Conservation (phyloP, 202 grass and related monocot genomes). For the Digitaria exilis region DNA sequence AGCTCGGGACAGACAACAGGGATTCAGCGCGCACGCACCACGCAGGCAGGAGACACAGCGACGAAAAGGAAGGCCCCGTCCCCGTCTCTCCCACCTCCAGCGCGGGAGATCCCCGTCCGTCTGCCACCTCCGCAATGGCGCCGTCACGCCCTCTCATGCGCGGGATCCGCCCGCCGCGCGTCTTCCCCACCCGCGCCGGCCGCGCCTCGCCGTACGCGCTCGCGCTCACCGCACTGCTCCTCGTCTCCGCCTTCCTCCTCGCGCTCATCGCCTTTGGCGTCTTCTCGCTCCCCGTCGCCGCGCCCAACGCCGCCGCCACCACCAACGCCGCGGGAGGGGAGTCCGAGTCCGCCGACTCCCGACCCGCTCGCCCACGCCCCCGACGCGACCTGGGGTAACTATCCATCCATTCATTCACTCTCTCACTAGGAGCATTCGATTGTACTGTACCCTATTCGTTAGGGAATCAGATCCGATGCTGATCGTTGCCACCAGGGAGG, state of each 20-base stretch:
- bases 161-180: conserved; percentile 56
- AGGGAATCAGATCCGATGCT: conserved; percentile 14
- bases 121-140: conserved; percentile 46
- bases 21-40: no score
- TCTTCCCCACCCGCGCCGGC: conserved; percentile 46
- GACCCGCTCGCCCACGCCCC: conserved; percentile 29
- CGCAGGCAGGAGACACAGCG: no score
- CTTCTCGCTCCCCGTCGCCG: conserved; percentile 67
- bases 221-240: conserved; percentile 61
- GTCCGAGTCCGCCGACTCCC: conserved; percentile 13
- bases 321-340: conserved; percentile 17
- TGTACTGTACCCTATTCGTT: no score
- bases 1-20: no score
- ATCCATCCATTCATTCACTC: not conserved
- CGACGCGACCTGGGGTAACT: conserved; percentile 59
- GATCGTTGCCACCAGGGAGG: conserved; percentile 51
- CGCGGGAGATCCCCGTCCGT: conserved; percentile 17
- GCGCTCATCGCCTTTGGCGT: conserved; percentile 68
- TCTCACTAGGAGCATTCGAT: no score
- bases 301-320: conserved; percentile 39
- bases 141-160: conserved; percentile 73
- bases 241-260: conserved; percentile 62
- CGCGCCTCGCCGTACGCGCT: conserved; percentile 58
- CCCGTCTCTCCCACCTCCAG: not conserved
- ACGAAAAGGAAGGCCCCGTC: no score